Evolutionary conservation across 2,329 filamentous ascomycete species (phyloP).

Genomic region (Pseudogymnoascus sp.): DNA sequence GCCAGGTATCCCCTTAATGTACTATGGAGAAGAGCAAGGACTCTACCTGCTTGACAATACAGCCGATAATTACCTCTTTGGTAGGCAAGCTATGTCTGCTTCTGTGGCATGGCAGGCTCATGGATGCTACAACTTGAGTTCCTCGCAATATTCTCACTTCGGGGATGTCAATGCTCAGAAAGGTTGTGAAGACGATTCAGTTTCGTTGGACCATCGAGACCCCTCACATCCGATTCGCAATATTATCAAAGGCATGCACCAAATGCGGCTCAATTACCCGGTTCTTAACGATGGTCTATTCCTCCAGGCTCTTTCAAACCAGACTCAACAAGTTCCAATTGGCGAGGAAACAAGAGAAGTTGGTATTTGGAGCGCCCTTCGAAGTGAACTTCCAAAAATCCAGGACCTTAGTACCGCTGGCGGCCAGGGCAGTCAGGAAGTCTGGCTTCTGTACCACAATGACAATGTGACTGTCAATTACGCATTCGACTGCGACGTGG

Average conservation of each 20-base stretch:
- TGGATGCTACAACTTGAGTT: constrained; percentile 52
- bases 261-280: constrained; percentile 48
- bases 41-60: constrained; percentile 59
- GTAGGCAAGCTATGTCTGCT: constrained; percentile 54
- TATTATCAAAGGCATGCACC: constrained; percentile 53
- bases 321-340: constrained; percentile 44
- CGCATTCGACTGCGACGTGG: constrained; percentile 44
- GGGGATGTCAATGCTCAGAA: constrained; percentile 45
- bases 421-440: constrained; percentile 34
- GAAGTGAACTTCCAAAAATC: constrained; percentile 35
- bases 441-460: constrained; percentile 39
- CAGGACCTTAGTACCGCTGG: constrained; percentile 45
- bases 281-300: constrained; percentile 53
- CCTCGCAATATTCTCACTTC: constrained; percentile 50
- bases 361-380: constrained; percentile 53
- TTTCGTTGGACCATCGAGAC: constrained; percentile 54
- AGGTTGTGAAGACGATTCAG: constrained; percentile 50
- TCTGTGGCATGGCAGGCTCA: constrained; percentile 56
- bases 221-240: constrained; percentile 53
- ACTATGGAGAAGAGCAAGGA: constrained; percentile 61
- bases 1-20: constrained; percentile 51
- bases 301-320: constrained; percentile 48
- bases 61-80: constrained; percentile 57
- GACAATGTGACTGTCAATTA: constrained; percentile 42
- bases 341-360: constrained; percentile 47